Evolutionary conservation across 352 stramenopile species (phyloP).

Genomic region (Pythium insidiosum): DNA sequence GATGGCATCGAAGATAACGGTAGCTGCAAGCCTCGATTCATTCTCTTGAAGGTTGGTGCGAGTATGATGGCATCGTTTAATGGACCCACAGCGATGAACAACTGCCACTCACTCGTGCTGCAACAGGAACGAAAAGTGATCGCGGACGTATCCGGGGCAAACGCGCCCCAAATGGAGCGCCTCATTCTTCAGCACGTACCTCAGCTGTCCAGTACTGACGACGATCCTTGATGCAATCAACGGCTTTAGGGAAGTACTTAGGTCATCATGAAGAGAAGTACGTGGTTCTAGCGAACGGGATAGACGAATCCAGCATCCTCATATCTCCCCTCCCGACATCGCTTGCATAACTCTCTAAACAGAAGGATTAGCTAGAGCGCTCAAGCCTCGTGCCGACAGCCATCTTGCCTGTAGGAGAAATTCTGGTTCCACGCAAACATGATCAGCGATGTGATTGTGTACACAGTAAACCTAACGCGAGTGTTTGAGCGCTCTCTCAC

Average conservation of each 20-base stretch:
- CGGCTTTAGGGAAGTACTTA: not conserved
- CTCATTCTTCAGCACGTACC: slow-evolving; percentile 56
- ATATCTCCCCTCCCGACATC: slow-evolving; percentile 43
- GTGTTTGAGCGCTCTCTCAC: too few relatives aligned
- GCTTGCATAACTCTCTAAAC: slow-evolving; percentile 48
- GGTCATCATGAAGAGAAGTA: too few relatives aligned
- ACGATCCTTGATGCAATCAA: slow-evolving; percentile 22
- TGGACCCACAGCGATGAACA: too few relatives aligned
- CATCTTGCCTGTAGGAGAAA: slow-evolving; percentile 45
- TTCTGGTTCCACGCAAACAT: too few relatives aligned
- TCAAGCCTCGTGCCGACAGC: not conserved
- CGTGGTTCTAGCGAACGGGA: too few relatives aligned
- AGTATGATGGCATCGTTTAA: not conserved
- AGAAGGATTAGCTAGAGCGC: not conserved
- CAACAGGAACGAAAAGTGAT: slow-evolving; percentile 47
- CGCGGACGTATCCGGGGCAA: slow-evolving; percentile 46
- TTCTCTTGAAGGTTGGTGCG: slow-evolving; percentile 46
- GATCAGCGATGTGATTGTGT: too few relatives aligned
- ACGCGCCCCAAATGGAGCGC: slow-evolving; percentile 52
- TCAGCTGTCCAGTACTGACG: slow-evolving; percentile 37
- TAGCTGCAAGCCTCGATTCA: slow-evolving; percentile 58
- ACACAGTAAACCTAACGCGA: too few relatives aligned
- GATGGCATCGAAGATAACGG: slow-evolving; percentile 45
- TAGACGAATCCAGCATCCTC: slow-evolving; percentile 57
- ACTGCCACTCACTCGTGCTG: too few relatives aligned